Evolutionary conservation across 2,329 filamentous ascomycete genomes (phyloP).

Genomic region (Davidsoniella virescens): DNA sequence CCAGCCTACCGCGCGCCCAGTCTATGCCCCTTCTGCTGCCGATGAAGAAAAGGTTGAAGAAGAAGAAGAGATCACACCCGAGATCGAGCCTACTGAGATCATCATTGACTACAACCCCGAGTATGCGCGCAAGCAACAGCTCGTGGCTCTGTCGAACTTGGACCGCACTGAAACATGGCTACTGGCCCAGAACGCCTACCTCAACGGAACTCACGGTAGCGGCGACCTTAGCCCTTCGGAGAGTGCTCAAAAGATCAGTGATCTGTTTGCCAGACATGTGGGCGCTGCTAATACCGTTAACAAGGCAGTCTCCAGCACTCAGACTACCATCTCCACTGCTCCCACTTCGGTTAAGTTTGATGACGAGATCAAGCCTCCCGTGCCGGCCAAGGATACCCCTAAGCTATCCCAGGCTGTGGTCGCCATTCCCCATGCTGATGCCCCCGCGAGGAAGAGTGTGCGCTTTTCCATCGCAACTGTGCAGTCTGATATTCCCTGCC

Average conservation of each 20-base stretch:
- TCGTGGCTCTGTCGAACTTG: constrained; percentile 54
- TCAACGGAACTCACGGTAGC: constrained; percentile 48
- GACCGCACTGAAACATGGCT: constrained; percentile 82
- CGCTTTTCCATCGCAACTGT: constrained; percentile 47
- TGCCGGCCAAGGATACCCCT: not conserved
- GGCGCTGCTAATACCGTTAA: constrained; percentile 13
- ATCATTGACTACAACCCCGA: constrained; percentile 53
- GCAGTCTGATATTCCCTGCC: constrained; percentile 29
- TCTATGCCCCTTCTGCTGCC: constrained; percentile 17
- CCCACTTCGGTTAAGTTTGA: not conserved
- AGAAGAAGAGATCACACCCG: constrained; percentile 20
- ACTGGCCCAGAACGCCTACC: constrained; percentile 61
- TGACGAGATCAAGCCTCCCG: not conserved
- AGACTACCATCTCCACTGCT: constrained; percentile 1
- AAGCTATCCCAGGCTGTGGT: not conserved
- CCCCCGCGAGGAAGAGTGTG: constrained; percentile 41
- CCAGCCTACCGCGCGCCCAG: constrained; percentile 14
- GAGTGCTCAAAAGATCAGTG: not conserved
- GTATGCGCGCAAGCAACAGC: constrained; percentile 58
- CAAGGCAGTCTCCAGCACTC: constrained; percentile 15
- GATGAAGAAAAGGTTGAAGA: constrained; percentile 18
- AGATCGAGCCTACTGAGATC: constrained; percentile 42
- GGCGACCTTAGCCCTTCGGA: constrained; percentile 1
- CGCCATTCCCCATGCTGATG: not conserved
- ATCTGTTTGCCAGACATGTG: not conserved